Evolutionary conservation across 2,329 filamentous ascomycete genomes (phyloP).

Genomic region (Zasmidium citrigriseum): DNA sequence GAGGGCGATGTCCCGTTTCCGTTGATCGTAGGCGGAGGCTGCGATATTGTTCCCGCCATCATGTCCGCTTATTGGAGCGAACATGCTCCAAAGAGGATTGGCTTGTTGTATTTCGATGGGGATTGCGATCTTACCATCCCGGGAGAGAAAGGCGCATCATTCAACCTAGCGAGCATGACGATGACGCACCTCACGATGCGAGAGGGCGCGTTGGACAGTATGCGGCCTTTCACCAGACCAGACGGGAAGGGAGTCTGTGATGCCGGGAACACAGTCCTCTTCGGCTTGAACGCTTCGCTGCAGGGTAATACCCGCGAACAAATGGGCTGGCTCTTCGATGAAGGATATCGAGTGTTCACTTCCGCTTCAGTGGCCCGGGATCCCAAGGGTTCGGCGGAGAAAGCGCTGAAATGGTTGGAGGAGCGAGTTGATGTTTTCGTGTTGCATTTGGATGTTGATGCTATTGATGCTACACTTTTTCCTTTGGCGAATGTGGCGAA

Average conservation of each 20-base stretch:
- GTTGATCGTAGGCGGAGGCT: not conserved
- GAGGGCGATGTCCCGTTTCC: not conserved
- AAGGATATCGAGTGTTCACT: constrained; percentile 5
- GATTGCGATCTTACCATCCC: constrained; percentile 1
- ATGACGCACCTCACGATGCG: constrained; percentile 6
- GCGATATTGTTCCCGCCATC: constrained; percentile 1
- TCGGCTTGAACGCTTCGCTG: not conserved
- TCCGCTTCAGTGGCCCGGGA: not conserved
- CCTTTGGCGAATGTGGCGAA: constrained; percentile 7
- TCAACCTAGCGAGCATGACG: constrained; percentile 7
- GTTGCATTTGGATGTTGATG: constrained; percentile 5
- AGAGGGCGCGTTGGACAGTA: not conserved
- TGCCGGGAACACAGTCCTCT: not conserved
- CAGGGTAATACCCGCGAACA: constrained; percentile 2
- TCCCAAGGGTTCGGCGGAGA: not conserved
- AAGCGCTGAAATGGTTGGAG: not conserved
- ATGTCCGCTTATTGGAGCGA: not conserved
- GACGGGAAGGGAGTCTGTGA: constrained; percentile 2
- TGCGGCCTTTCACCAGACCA: constrained; percentile 2
- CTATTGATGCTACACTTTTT: constrained; percentile 4
- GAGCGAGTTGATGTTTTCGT: not conserved
- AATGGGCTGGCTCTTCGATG: constrained; percentile 4
- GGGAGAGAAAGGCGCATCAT: not conserved
- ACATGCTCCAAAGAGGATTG: not conserved
- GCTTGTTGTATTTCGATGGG: constrained; percentile 1